Evolutionary conservation across 2,329 filamentous ascomycete species (phyloP).

Genomic region (Sordariomycetes sp.): DNA sequence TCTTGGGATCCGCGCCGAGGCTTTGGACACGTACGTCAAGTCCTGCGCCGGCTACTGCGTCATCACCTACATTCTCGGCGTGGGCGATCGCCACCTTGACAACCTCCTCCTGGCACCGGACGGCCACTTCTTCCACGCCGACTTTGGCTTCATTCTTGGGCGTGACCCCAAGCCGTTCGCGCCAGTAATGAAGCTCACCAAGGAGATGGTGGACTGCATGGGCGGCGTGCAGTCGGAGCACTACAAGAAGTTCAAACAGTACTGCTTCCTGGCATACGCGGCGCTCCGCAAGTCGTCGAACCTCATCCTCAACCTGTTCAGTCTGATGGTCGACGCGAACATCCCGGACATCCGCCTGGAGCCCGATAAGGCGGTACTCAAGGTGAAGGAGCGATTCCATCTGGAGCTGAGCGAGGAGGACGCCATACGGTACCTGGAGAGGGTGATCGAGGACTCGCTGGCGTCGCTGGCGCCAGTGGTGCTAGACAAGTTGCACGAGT

Average conservation of each 20-base stretch:
- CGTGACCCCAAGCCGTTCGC: slow-evolving; percentile 96
- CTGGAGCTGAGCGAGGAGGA: slow-evolving; percentile 87
- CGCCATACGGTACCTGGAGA: slow-evolving; percentile 77
- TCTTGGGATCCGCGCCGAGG: slow-evolving; percentile 79
- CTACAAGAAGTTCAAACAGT: slow-evolving; percentile 85
- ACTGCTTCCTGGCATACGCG: slow-evolving; percentile 90
- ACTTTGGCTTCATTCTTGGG: slow-evolving; percentile 96
- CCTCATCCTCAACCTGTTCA: slow-evolving; percentile 89
- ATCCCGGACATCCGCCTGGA: slow-evolving; percentile 91
- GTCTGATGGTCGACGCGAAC: slow-evolving; percentile 93
- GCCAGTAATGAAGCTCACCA: slow-evolving; percentile 90
- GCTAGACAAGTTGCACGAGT: slow-evolving; percentile 88
- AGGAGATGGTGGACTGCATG: slow-evolving; percentile 99
- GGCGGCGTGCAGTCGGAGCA: slow-evolving; percentile 72
- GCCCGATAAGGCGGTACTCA: slow-evolving; percentile 86
- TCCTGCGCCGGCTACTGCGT: slow-evolving; percentile 97
- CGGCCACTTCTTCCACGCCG: slow-evolving; percentile 94
- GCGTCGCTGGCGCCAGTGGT: slow-evolving; percentile 86
- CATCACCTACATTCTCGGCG: slow-evolving; percentile 93
- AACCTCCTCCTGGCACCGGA: slow-evolving; percentile 86
- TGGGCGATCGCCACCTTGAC: slow-evolving; percentile 91
- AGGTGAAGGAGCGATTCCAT: slow-evolving; percentile 91
- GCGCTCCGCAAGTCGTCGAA: slow-evolving; percentile 83
- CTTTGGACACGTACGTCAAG: slow-evolving; percentile 89
- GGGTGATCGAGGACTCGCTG: slow-evolving; percentile 81